A percentile compares a stretch with the other conserved stretches of the same genome.
Evolutionary conservation across 352 stramenopile genomes (phyloP).

Genomic region (Ochromonadaceae sp.): DNA sequence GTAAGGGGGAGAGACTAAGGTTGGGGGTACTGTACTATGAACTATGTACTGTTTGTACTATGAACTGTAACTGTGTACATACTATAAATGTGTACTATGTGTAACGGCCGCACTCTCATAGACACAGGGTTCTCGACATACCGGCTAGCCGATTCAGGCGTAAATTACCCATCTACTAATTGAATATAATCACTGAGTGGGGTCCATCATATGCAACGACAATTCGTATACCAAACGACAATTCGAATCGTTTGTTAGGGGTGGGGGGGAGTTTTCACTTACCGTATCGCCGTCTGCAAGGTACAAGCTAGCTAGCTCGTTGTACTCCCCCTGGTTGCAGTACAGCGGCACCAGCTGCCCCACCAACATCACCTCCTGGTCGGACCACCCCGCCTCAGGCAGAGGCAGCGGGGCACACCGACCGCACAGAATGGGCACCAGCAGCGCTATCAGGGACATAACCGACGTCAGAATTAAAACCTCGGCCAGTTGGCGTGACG

Average conservation of each 20-base stretch:
- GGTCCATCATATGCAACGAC: too few relatives aligned
- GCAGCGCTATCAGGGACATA: constrained; percentile 46
- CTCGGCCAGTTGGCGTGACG: constrained; percentile 16
- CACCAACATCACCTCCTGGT: constrained; percentile 54
- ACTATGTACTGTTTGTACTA: neutral
- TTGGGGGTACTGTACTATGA: neutral
- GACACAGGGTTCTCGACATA: too few relatives aligned
- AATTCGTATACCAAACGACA: too few relatives aligned
- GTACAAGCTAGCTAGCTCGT: constrained; percentile 89
- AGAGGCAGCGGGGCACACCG: constrained; percentile 51
- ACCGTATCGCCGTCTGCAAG: constrained; percentile 82
- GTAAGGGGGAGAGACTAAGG: neutral
- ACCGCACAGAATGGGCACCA: constrained; percentile 49
- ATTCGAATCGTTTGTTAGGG: too few relatives aligned
- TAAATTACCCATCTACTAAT: too few relatives aligned
- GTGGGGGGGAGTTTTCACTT: too few relatives aligned
- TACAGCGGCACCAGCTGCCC: constrained; percentile 73
- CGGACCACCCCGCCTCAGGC: constrained; percentile 57
- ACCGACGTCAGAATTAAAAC: constrained; percentile 33
- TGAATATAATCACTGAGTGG: too few relatives aligned
- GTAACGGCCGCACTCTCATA: too few relatives aligned
- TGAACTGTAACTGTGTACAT: neutral
- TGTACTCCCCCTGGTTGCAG: constrained; percentile 84
- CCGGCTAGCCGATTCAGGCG: too few relatives aligned
- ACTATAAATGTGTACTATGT: constrained; percentile 51